Base-by-base conservation (phyloP, 2,329 filamentous ascomycete species). In the Aspergillus tanneri region DNA sequence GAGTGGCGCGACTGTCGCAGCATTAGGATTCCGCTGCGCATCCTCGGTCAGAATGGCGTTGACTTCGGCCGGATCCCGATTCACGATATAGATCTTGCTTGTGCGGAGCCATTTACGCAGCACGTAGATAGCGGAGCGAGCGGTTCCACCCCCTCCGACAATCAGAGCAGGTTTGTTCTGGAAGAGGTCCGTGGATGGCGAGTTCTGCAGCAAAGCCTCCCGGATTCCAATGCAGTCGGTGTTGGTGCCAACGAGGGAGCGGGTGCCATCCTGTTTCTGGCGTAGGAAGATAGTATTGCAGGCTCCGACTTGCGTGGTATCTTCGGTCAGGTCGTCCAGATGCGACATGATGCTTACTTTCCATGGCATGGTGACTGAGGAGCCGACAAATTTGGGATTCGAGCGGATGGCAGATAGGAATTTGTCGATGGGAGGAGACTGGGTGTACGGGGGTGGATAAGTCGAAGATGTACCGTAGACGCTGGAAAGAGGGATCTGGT, bases 281-380 rank as follows among this genome's bases (percentile, higher is more conserved):
- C 79, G 75, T 38, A 88, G 66, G 72, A 86, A 91, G 43, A 92
- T 78, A 0, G 88, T 93, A 74, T 93, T 92, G 69, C 86, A 85
- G 42, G 88, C 88, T 39, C 88, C 87, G 18, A 90, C 85, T 27
- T 85, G 83, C 41, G 79, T 78, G 57, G 83, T 87, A 69, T 90
- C 86, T 18, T 82, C 78, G 5, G 87, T 90, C 28, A 91, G 73
- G 45, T 84, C 81, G 62, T 92, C 87, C 7, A 92, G 78, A 57
- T 88, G 77, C 0, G 81, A 77, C 50, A 91, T 81, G 63, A 92
- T 89, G 58, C 82, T 77, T 21, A 92, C 81, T 69, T 93, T 92
- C 75, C 89, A 84, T 0, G 88, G 88, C 88, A 92, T 93, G 16
- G 88, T 92, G 28, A 92, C 83, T 3, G 85, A 83, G 18, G 85